Percentiles rank a stretch among this genome's conserved stretches.
phyloP scores from a whole-genome alignment of 805 yeast genomes.

The Candida pseudoglaebosa region DNA sequence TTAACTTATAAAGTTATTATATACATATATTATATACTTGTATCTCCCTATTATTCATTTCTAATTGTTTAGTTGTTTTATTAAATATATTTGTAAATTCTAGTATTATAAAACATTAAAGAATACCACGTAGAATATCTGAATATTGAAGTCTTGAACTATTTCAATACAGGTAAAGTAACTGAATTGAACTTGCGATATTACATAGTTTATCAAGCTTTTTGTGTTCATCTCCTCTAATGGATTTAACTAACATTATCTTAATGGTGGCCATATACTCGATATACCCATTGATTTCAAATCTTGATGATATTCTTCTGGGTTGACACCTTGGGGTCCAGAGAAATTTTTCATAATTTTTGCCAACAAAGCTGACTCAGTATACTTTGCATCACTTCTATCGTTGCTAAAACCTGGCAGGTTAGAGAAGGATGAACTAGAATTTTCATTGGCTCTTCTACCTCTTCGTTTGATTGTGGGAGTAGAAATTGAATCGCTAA shows the following conservation, averaged over 20 bases:
- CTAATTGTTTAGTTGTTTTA: neutral
- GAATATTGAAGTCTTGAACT: no score
- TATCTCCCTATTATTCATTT: neutral
- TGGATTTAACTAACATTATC: constrained; percentile 5
- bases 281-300: constrained; percentile 33
- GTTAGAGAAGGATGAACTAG: constrained; percentile 2
- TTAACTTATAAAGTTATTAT: neutral
- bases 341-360: constrained; percentile 40
- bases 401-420: constrained; percentile 5
- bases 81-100: neutral
- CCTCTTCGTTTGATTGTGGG: constrained; percentile 32
- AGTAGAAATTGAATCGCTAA: constrained; percentile 15
- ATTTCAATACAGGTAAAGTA: no score
- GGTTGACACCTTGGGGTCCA: constrained; percentile 34
- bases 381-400: constrained; percentile 13
- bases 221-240: neutral
- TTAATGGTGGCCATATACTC: constrained; percentile 31
- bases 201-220: no score
- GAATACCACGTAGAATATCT: no score
- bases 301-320: constrained; percentile 32
- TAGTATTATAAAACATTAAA: no score
- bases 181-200: no score
- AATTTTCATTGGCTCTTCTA: constrained; percentile 22
- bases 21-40: neutral
- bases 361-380: constrained; percentile 37